These are phyloP conservation scores for Ophiostoma fasciatum DNA, from an alignment of 2,329 filamentous ascomycete genomes.

Conservation along the genomic window DNA sequence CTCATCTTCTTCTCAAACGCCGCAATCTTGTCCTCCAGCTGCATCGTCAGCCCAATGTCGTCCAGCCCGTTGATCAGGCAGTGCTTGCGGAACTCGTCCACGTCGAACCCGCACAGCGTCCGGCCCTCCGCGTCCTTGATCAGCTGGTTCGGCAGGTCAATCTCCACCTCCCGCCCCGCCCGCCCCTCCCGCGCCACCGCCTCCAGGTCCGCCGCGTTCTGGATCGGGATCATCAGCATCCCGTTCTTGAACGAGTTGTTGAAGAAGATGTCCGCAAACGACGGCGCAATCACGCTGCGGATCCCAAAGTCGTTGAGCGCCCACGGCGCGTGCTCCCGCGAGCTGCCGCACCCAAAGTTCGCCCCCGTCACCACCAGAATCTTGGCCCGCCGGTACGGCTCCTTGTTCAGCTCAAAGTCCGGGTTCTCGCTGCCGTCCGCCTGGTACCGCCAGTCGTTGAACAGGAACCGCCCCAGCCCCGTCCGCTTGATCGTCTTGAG, in stretches of 20 bases:
- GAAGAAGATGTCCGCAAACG: constrained; percentile 86
- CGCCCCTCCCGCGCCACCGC: constrained; percentile 62
- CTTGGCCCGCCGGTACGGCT: constrained; percentile 70
- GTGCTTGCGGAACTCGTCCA: constrained; percentile 89
- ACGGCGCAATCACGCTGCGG: constrained; percentile 80
- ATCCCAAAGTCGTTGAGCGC: constrained; percentile 94
- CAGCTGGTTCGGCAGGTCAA: constrained; percentile 74
- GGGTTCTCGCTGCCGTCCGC: constrained; percentile 59
- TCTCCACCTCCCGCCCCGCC: constrained; percentile 70
- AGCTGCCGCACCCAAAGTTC: constrained; percentile 92
- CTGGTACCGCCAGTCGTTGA: constrained; percentile 70
- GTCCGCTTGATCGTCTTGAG: constrained; percentile 98
- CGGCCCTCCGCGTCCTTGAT: constrained; percentile 65
- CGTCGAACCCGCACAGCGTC: constrained; percentile 64
- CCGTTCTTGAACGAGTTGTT: constrained; percentile 99
- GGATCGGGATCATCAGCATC: constrained; percentile 78
- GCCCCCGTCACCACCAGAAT: constrained; percentile 82
- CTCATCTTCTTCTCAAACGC: constrained; percentile 69
- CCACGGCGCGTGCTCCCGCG: constrained; percentile 93
- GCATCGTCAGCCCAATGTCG: constrained; percentile 89
- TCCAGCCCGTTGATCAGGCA: constrained; percentile 88
- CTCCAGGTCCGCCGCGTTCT: constrained; percentile 49
- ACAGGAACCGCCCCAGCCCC: constrained; percentile 75
- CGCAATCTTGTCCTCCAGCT: constrained; percentile 77
- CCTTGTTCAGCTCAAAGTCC: constrained; percentile 79